Evolutionary conservation across 169 alveolate genomes (phyloP).

Genomic region (Plasmodium vivax): DNA sequence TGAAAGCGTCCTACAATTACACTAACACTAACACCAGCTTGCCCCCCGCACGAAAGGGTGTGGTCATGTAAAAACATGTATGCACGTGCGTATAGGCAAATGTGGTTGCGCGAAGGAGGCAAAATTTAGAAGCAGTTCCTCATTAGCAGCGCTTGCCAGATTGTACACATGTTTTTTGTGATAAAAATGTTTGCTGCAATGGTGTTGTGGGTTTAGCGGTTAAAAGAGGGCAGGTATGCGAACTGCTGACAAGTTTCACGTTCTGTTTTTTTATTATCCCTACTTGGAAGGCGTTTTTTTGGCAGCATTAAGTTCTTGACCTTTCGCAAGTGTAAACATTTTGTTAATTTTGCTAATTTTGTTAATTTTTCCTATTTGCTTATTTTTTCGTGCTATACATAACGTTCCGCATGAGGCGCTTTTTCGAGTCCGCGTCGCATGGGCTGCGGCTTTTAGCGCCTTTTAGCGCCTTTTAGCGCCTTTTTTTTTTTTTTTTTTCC

Average conservation of each 20-base stretch:
- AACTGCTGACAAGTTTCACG: conserved; percentile 23
- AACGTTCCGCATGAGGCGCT: not conserved
- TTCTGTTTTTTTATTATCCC: conserved; percentile 75
- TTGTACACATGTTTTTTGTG: conserved; percentile 23
- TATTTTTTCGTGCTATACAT: not conserved
- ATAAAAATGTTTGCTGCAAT: not conserved
- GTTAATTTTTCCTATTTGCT: not conserved
- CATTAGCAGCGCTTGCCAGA: not conserved
- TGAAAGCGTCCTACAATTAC: not conserved
- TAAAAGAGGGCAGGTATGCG: conserved; percentile 4
- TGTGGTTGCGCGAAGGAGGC: not conserved
- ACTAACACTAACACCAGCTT: not conserved
- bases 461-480: not conserved
- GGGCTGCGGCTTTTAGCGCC: not conserved
- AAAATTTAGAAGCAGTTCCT: not conserved
- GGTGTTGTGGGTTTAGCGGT: conserved; percentile 1
- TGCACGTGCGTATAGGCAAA: not conserved
- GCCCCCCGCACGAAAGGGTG: not conserved
- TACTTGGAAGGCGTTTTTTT: conserved; percentile 66
- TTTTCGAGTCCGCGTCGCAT: not conserved
- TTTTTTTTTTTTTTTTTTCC: not conserved
- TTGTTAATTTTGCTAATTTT: not conserved
- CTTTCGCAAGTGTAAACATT: not conserved
- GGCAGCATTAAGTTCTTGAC: conserved; percentile 12
- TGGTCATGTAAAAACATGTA: conserved; percentile 1